Conservation (phyloP, 2,329 filamentous ascomycete genomes). For the Beauveria sp. region DNA sequence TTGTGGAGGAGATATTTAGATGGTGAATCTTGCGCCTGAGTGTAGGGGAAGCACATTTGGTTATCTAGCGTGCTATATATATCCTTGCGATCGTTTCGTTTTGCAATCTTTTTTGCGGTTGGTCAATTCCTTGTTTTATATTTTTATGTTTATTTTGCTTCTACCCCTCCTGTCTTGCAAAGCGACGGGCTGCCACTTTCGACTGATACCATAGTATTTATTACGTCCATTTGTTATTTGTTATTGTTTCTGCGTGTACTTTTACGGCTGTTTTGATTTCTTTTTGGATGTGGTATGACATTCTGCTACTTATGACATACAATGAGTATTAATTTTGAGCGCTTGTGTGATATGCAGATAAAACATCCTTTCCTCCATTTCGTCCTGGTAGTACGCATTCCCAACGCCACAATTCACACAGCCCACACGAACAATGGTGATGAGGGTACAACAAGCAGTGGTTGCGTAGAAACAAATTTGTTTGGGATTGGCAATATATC, state of each 20-base stretch:
- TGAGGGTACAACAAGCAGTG: no score
- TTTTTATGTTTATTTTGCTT: not conserved
- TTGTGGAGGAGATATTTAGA: not conserved
- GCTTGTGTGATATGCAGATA: no score
- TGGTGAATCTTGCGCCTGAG: not conserved
- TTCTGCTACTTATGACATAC: not conserved
- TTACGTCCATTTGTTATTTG: not conserved
- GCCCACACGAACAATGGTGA: no score
- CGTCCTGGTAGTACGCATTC: no score
- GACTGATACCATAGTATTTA: slow-evolving; percentile 2
- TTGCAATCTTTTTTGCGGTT: not conserved
- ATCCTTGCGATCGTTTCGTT: not conserved
- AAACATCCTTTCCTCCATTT: no score
- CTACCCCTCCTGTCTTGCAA: not conserved
- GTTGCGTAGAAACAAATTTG: no score
- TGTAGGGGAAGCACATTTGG: not conserved
- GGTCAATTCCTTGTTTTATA: not conserved
- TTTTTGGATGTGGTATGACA: not conserved
- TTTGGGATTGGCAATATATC: no score
- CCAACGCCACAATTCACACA: no score
- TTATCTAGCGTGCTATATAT: slow-evolving; percentile 4
- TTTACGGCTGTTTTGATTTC: not conserved
- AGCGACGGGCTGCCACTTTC: not conserved
- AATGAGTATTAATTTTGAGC: not conserved
- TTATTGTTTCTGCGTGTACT: not conserved